A percentile compares a stretch with the other conserved stretches of the same genome.
phyloP scores from a whole-genome alignment of 768 basidiomycete species.

The Trametes cinnabarina region DNA sequence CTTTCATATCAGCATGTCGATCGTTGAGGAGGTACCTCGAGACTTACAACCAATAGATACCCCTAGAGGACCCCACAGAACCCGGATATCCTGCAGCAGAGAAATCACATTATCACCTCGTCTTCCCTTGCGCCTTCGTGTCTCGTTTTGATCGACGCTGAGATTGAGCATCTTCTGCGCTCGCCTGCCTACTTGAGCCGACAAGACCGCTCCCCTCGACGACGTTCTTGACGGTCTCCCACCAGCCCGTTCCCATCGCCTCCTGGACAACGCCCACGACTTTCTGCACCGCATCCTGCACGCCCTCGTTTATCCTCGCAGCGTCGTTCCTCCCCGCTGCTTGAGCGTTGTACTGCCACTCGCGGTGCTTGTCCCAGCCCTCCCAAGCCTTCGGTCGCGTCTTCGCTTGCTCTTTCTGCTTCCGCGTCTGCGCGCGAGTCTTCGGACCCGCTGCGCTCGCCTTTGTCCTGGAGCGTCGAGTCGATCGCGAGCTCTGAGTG shows the following conservation, averaged over 20 bases:
- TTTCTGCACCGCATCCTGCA: slow-evolving; percentile 40
- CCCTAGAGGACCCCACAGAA: background rate
- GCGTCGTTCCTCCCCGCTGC: slow-evolving; percentile 25
- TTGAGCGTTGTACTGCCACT: slow-evolving; percentile 51
- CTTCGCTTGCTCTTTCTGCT: slow-evolving; percentile 13
- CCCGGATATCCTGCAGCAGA: background rate
- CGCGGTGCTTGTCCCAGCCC: slow-evolving; percentile 56
- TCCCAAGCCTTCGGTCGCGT: slow-evolving; percentile 59
- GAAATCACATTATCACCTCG: background rate
- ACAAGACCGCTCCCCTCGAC: slow-evolving; percentile 21
- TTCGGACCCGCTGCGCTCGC: slow-evolving; percentile 13
- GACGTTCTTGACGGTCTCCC: slow-evolving; percentile 34
- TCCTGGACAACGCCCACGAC: slow-evolving; percentile 45
- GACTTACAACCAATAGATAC: background rate
- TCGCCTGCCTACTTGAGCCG: background rate
- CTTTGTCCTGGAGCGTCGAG: slow-evolving; percentile 19
- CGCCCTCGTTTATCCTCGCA: slow-evolving; percentile 18
- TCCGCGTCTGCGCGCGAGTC: slow-evolving; percentile 13
- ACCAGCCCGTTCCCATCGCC: slow-evolving; percentile 38
- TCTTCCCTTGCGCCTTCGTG: slow-evolving; percentile 4
- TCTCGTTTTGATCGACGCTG: slow-evolving; percentile 3
- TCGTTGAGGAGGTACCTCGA: background rate
- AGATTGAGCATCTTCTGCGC: background rate
- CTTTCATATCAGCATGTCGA: background rate
- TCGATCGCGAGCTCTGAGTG: slow-evolving; percentile 21